A percentile compares a stretch with the other conserved stretches of the same genome.
These are phyloP conservation scores for Ustilago cynodontis DNA, from an alignment of 1,284 basidiomycete species.

Conservation along the genomic window DNA sequence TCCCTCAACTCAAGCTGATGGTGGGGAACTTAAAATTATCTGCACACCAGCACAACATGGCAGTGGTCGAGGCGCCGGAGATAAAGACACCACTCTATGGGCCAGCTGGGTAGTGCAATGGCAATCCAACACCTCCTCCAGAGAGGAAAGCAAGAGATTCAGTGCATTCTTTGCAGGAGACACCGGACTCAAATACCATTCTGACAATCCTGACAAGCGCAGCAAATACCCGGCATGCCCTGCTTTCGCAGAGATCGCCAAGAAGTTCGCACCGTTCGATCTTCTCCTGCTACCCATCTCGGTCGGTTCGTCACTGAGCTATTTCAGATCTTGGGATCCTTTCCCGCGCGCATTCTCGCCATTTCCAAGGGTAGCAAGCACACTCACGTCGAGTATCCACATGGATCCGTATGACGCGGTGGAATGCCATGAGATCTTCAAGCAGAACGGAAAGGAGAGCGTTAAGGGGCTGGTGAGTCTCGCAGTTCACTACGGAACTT, in stretches of 20 bases:
- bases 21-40: constrained; percentile 25
- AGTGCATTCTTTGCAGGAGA: constrained; percentile 66
- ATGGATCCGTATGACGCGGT: constrained; percentile 62
- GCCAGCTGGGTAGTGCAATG: constrained; percentile 61
- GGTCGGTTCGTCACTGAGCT: constrained; percentile 56
- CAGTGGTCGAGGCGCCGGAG: constrained; percentile 57
- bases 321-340: constrained; percentile 58
- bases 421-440: constrained; percentile 33
- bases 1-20: neutral
- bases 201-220: constrained; percentile 33
- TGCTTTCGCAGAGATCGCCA: constrained; percentile 58
- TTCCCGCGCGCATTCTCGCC: constrained; percentile 55
- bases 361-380: constrained; percentile 49
- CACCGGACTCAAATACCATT: constrained; percentile 62
- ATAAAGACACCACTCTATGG: constrained; percentile 60
- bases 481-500: constrained; percentile 57
- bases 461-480: constrained; percentile 29
- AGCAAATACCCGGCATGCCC: constrained; percentile 59
- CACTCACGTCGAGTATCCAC: constrained; percentile 56
- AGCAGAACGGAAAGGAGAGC: constrained; percentile 12
- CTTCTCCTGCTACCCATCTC: constrained; percentile 62
- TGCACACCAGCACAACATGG: constrained; percentile 68
- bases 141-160: constrained; percentile 31
- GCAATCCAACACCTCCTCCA: neutral
- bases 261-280: constrained; percentile 45